Evolutionary conservation across 345 rosid genomes (phyloP).

Genomic region (Salix purpurea): DNA sequence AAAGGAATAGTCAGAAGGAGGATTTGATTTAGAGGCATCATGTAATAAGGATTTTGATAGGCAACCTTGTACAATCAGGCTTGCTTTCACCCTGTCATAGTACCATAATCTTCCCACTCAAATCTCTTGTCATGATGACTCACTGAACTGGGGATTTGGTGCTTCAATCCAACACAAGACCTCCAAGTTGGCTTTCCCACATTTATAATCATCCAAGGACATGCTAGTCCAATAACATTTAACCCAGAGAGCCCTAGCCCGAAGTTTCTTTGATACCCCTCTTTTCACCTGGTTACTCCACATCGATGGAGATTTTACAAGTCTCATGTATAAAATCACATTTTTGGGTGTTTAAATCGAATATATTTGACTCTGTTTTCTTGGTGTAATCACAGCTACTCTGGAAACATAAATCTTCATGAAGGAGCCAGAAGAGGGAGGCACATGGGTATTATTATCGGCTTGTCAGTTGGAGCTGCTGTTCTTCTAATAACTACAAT

Average conservation of each 20-base stretch:
- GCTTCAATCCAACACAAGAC: background rate
- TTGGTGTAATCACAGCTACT: slow-evolving; percentile 39
- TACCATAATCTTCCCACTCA: background rate
- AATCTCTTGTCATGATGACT: background rate
- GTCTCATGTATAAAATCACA: background rate
- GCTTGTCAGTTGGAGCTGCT: slow-evolving; percentile 71
- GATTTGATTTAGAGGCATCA: background rate
- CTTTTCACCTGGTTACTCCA: background rate
- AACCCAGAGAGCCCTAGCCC: background rate
- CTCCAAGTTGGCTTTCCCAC: background rate
- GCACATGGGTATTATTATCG: slow-evolving; percentile 49
- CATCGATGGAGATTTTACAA: background rate
- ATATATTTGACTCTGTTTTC: background rate
- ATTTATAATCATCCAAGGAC: background rate
- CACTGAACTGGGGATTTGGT: background rate
- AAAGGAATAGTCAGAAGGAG: background rate
- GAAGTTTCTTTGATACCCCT: background rate
- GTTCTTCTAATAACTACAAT: slow-evolving; percentile 59
- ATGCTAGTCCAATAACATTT: background rate
- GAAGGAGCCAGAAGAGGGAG: slow-evolving; percentile 39
- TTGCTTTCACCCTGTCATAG: background rate
- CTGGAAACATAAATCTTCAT: slow-evolving; percentile 64
- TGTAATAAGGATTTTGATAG: background rate
- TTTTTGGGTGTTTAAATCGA: background rate
- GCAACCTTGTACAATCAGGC: background rate